Base-by-base conservation (phyloP, 2,329 filamentous ascomycete species). In the Hymenoscyphus fructigenus region DNA sequence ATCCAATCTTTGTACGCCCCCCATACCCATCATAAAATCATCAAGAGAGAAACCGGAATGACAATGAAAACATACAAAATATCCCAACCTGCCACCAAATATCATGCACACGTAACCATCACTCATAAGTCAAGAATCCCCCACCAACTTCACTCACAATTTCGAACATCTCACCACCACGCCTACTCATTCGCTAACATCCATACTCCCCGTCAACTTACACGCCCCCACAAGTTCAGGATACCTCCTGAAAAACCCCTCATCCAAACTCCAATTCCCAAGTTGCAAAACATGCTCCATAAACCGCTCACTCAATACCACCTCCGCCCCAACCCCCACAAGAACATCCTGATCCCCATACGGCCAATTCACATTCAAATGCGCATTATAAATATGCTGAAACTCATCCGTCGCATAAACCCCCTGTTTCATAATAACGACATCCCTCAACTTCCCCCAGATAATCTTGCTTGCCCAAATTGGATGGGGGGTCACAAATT, bases 391-490 rank as follows among this genome's bases (percentile, higher is more conserved):
- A 47, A 76, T 57, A 61, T 72, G 70, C 50, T 73, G 72, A 55
- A 79, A 79, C 60, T 79, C 77, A 2, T 74, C 72, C 7, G 75
- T 79, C 50, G 73, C 75, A 63, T 80, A 80, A 4, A 73, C 59
- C 17, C 74, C 71, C 63, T 77, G 78, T 26, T 75, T 74, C 57
- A 75, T 70, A 28, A 78, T 77, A 57, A 77, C 70, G 50, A 70
- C 73, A 60, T 77, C 75, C 63, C 77, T 76, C 29, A 80, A 67
- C 41, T 73, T 70, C 28, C 72, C 71, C 75, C 75, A 78, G 14
- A 76, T 72, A 36, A 80, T 71, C 74, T 76, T 47, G 74, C 74
- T 29, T 73, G 66, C 73, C 65, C 74, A 74, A 0, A 74, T 73
- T 1, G 77, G 76, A 44, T 76, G 75, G 4, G 75, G 41, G 74